phyloP scores from a whole-genome alignment of 371 early-diverging fungal species.

The Racocetra persica region DNA sequence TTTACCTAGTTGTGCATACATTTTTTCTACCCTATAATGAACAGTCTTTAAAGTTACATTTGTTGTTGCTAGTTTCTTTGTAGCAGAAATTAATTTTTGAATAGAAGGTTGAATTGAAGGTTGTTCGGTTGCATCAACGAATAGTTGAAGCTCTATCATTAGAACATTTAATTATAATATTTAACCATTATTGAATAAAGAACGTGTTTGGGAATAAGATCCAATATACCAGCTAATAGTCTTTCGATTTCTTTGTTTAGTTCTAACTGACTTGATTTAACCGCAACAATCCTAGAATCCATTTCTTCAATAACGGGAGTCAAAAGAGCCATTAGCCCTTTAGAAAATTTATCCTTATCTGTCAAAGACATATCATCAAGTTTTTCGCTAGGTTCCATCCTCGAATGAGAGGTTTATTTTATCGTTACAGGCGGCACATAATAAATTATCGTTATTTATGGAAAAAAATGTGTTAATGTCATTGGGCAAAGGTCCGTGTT shows the following conservation, averaged over 20 bases:
- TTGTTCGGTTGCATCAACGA: constrained; percentile 57
- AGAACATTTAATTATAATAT: constrained; percentile 24
- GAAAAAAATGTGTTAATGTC: too few species aligned
- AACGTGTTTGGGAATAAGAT: neutral
- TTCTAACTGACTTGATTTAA: constrained; percentile 57
- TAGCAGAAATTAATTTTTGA: constrained; percentile 54
- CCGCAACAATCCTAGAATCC: constrained; percentile 55
- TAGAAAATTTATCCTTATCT: constrained; percentile 43
- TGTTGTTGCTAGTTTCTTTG: constrained; percentile 52
- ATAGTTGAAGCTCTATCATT: constrained; percentile 53
- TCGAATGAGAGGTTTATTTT: too few species aligned
- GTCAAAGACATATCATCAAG: too few species aligned
- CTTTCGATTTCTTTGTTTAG: constrained; percentile 62
- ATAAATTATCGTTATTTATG: too few species aligned
- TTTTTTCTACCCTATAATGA: constrained; percentile 52
- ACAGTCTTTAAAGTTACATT: constrained; percentile 55
- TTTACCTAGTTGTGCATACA: constrained; percentile 46
- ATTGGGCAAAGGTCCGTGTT: too few species aligned
- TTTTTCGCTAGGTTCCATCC: too few species aligned
- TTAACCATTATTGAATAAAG: neutral
- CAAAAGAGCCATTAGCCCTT: constrained; percentile 51
- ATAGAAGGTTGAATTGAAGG: constrained; percentile 57
- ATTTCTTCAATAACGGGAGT: constrained; percentile 56
- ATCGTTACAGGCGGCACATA: too few species aligned
- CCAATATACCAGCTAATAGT: constrained; percentile 53